A percentile compares a stretch with the other conserved stretches of the same genome.
These are phyloP conservation scores for Pyrenochaeta sp. DNA, from an alignment of 2,329 filamentous ascomycete genomes.

Conservation along the genomic window DNA sequence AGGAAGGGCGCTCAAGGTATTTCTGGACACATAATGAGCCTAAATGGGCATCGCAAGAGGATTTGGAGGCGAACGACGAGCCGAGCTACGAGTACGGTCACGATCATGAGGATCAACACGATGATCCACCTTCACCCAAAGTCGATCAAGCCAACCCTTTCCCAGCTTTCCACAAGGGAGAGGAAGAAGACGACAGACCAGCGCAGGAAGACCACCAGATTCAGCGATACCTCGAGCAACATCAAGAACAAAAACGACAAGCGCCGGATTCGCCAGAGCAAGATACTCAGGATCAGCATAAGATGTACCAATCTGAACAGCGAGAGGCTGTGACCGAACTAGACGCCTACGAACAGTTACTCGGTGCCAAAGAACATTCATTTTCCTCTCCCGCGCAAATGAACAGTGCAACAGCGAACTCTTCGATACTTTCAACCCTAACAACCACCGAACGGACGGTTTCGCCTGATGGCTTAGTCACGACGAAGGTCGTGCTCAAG, in stretches of 20 bases:
- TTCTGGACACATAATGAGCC: not conserved
- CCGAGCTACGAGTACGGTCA: conserved; percentile 45
- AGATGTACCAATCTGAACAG: not conserved
- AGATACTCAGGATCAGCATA: too few species aligned
- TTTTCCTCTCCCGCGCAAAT: not conserved
- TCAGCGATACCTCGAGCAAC: not conserved
- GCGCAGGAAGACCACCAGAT: not conserved
- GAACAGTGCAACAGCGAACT: conserved; percentile 17
- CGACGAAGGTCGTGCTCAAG: conserved; percentile 65
- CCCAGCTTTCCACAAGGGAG: not conserved
- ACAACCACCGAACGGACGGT: conserved; percentile 65
- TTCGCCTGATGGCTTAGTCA: conserved; percentile 65
- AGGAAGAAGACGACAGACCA: not conserved
- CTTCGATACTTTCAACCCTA: conserved; percentile 62
- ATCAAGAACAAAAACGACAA: too few species aligned
- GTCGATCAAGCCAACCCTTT: conserved; percentile 17
- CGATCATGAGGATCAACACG: conserved; percentile 44
- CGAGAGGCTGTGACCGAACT: conserved; percentile 54
- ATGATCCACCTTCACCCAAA: conserved; percentile 45
- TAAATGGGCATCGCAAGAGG: not conserved
- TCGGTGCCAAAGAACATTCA: not conserved
- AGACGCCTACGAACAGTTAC: conserved; percentile 62
- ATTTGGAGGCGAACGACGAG: conserved; percentile 30
- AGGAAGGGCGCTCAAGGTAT: not conserved
- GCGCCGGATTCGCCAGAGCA: not conserved